phyloP scores from a whole-genome alignment of 208 protist species.

The Acanthamoeba royreba region DNA sequence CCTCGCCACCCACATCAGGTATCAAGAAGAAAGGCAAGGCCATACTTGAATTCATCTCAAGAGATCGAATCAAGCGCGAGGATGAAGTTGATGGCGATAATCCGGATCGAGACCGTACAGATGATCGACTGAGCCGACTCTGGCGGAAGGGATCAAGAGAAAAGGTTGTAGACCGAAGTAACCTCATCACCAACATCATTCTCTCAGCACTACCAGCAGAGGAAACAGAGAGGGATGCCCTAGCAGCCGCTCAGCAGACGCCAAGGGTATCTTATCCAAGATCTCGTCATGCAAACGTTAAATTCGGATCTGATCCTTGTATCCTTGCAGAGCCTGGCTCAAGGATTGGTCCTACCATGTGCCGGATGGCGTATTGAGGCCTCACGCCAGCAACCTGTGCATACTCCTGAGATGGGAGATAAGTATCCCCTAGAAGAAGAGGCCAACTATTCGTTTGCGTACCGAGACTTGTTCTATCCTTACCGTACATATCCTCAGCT shows the following conservation, averaged over 20 bases:
- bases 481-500: background rate
- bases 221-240: background rate
- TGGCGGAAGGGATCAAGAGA: background rate
- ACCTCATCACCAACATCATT: background rate
- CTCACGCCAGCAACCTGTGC: background rate
- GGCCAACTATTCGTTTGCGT: slow-evolving; percentile 21
- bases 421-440: background rate
- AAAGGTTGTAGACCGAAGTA: background rate
- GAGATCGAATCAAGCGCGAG: background rate
- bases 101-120: no score
- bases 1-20: background rate
- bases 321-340: background rate
- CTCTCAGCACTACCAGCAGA: background rate
- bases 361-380: background rate
- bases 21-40: slow-evolving; percentile 25
- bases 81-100: background rate
- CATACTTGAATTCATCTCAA: slow-evolving; percentile 13
- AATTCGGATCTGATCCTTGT: no score
- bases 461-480: background rate
- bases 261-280: background rate
- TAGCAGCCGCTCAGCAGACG: background rate
- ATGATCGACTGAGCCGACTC: background rate
- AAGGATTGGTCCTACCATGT: background rate
- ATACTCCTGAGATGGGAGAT: background rate
- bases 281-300: no score